phyloP scores from a whole-genome alignment of 768 basidiomycete genomes.

The Fistulinella prunicolor region DNA sequence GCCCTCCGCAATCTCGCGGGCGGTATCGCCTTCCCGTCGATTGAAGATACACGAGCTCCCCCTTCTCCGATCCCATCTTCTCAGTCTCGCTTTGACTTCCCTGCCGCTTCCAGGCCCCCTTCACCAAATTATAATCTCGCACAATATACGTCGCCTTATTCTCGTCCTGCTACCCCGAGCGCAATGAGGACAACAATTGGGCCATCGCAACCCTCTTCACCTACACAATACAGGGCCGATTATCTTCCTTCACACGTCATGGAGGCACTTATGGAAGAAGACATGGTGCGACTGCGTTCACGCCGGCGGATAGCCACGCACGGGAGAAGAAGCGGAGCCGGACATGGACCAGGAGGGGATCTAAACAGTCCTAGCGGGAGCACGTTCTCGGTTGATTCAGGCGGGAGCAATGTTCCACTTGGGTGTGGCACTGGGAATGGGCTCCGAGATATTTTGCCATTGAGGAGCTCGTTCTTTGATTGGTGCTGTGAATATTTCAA shows the following conservation, averaged over 20 bases:
- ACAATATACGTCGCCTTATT: conserved; percentile 75
- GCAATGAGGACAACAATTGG: conserved; percentile 22
- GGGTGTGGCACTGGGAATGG: conserved; percentile 79
- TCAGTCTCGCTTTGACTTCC: conserved; percentile 22
- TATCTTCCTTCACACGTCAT: conserved; percentile 79
- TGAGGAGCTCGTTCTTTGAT: conserved; percentile 91
- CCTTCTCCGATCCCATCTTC: conserved; percentile 30
- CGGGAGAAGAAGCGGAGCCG: conserved; percentile 40
- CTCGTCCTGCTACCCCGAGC: conserved; percentile 46
- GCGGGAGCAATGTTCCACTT: conserved; percentile 62
- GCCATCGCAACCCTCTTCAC: conserved; percentile 31
- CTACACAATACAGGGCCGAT: conserved; percentile 38
- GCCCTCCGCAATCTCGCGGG: conserved; percentile 69
- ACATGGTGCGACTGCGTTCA: conserved; percentile 86
- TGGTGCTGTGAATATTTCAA: conserved; percentile 98
- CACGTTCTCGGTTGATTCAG: conserved; percentile 74
- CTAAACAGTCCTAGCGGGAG: conserved; percentile 71
- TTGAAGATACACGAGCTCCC: conserved; percentile 50
- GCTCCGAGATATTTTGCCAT: conserved; percentile 80
- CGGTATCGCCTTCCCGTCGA: conserved; percentile 64
- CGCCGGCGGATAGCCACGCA: conserved; percentile 48
- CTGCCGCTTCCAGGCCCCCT: conserved; percentile 62
- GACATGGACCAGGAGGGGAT: conserved; percentile 38
- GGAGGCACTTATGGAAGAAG: conserved; percentile 88
- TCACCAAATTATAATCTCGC: conserved; percentile 78